Conservation (phyloP, 2,329 filamentous ascomycete species). For the Aspergillus candidus region DNA sequence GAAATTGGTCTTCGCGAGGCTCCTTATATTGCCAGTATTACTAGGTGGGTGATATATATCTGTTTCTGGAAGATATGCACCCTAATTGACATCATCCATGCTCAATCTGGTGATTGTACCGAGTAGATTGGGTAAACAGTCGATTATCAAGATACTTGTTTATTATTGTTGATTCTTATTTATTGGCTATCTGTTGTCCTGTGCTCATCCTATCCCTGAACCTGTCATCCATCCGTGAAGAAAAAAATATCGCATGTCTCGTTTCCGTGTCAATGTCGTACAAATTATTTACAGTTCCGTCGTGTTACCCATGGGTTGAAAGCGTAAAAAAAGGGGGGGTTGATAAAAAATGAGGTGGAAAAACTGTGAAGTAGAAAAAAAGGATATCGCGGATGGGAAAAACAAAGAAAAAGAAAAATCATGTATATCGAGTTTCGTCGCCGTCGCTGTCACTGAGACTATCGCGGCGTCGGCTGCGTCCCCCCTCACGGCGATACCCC, state of each 20-base stretch:
- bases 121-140: too few species aligned
- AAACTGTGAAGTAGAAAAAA: background rate
- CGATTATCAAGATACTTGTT: too few species aligned
- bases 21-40: too few species aligned
- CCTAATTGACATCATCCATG: too few species aligned
- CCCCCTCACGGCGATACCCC: slow-evolving; percentile 35
- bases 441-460: slow-evolving; percentile 51
- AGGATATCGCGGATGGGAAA: background rate
- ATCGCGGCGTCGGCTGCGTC: slow-evolving; percentile 42
- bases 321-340: background rate
- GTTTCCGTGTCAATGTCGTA: background rate
- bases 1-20: too few species aligned
- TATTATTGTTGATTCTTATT: too few species aligned
- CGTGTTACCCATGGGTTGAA: background rate
- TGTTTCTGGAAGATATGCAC: too few species aligned
- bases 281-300: slow-evolving; percentile 4
- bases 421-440: slow-evolving; percentile 29
- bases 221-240: background rate
- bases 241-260: too few species aligned
- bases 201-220: background rate
- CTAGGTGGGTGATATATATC: too few species aligned
- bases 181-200: too few species aligned
- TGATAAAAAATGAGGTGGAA: background rate
- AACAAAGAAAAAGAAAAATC: slow-evolving; percentile 2
- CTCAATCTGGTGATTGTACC: too few species aligned